phyloP scores from a whole-genome alignment of 1,284 basidiomycete species.

The Fistulinella cinereoalba region DNA sequence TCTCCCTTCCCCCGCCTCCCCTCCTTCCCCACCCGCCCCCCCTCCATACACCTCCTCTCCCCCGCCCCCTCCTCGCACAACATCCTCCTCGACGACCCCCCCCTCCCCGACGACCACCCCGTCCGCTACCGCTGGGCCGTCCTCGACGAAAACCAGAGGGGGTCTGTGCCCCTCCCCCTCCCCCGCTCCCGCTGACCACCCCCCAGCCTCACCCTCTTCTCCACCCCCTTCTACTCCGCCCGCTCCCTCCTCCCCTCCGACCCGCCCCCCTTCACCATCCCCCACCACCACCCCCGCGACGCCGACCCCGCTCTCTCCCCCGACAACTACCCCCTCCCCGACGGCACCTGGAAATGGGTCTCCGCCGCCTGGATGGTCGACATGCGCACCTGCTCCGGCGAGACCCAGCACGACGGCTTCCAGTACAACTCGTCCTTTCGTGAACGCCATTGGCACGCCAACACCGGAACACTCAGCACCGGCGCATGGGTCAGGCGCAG shows the following conservation, averaged over 20 bases:
- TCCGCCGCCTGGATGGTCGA: conserved; percentile 81
- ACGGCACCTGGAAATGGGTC: conserved; percentile 78
- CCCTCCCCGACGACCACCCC: conserved; percentile 31
- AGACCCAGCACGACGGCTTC: conserved; percentile 77
- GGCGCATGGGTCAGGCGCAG: conserved; percentile 73
- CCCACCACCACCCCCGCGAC: conserved; percentile 41
- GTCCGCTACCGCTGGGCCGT: conserved; percentile 73
- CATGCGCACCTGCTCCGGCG: conserved; percentile 70
- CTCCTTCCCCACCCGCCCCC: conserved; percentile 28
- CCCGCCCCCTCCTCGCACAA: conserved; percentile 6
- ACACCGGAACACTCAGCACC: conserved; percentile 54
- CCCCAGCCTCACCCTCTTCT: conserved; percentile 65
- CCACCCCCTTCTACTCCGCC: conserved; percentile 67
- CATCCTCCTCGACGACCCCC: conserved; percentile 39
- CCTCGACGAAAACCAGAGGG: conserved; percentile 76
- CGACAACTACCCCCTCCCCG: conserved; percentile 69
- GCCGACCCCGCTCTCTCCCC: conserved; percentile 56
- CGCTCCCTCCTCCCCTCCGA: conserved; percentile 68
- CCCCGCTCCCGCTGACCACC: conserved; percentile 9
- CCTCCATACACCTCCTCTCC: background rate
- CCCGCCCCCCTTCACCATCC: conserved; percentile 72
- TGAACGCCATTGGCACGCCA: conserved; percentile 57
- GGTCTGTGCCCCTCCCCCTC: conserved; percentile 44
- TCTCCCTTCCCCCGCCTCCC: conserved; percentile 31
- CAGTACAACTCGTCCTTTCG: conserved; percentile 80